Conservation (phyloP, 2,329 filamentous ascomycete species). For the Fusarium torreyae region DNA sequence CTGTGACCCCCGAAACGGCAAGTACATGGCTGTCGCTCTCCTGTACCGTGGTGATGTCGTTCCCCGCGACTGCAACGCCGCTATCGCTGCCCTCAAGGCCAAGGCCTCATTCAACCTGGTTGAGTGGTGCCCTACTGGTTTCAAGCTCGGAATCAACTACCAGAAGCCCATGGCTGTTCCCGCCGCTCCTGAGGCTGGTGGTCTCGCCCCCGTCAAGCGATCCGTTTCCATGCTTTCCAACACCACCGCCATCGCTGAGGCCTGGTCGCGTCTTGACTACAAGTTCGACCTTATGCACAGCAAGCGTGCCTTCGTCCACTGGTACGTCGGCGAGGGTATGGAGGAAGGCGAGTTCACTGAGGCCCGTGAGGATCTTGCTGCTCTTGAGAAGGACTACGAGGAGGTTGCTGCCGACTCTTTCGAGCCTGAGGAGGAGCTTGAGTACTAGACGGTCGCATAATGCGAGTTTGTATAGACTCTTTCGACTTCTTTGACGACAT, state of each 20-base stretch:
- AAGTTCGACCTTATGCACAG: slow-evolving; percentile 86
- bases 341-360: slow-evolving; percentile 93
- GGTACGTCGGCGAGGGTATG: slow-evolving; percentile 92
- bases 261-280: slow-evolving; percentile 80
- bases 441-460: slow-evolving; percentile 76
- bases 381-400: slow-evolving; percentile 89
- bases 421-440: slow-evolving; percentile 74
- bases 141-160: slow-evolving; percentile 84
- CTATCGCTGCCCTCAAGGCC: slow-evolving; percentile 77
- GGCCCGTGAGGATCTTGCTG: slow-evolving; percentile 87
- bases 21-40: slow-evolving; percentile 82
- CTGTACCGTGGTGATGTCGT: slow-evolving; percentile 81
- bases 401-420: slow-evolving; percentile 84
- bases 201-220: slow-evolving; percentile 73
- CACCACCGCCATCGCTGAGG: slow-evolving; percentile 81
- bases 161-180: slow-evolving; percentile 76
- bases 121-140: slow-evolving; percentile 82
- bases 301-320: slow-evolving; percentile 83
- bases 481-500: slow-evolving; percentile 43
- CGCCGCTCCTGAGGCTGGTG: slow-evolving; percentile 67
- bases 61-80: slow-evolving; percentile 77
- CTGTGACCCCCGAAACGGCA: slow-evolving; percentile 80
- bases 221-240: slow-evolving; percentile 81
- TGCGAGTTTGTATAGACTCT: slow-evolving; percentile 38
- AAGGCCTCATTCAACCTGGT: slow-evolving; percentile 81